phyloP scores from a whole-genome alignment of 2,329 filamentous ascomycete genomes.

The Decorospora gaudefroyi region DNA sequence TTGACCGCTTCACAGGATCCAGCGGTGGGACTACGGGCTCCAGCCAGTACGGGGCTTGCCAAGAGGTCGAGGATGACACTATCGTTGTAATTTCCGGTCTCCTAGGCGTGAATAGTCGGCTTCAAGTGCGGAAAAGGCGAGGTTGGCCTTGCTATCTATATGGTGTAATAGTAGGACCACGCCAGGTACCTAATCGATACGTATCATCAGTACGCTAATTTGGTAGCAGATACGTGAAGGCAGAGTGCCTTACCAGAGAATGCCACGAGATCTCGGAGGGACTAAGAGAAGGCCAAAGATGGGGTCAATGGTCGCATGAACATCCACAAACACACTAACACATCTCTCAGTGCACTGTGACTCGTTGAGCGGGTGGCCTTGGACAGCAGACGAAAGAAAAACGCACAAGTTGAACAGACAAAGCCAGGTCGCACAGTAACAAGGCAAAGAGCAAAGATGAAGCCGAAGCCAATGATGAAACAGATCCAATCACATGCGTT shows the following conservation, averaged over 20 bases:
- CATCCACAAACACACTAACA: conserved; percentile 42
- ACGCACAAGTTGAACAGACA: conserved; percentile 18
- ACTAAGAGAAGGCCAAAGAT: conserved; percentile 15
- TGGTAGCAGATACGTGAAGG: conserved; percentile 16
- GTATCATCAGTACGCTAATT: conserved; percentile 29
- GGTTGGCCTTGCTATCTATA: conserved; percentile 31
- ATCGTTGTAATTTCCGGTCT: conserved; percentile 9
- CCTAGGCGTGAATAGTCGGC: conserved; percentile 21
- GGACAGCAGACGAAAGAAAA: conserved; percentile 10
- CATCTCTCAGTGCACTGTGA: conserved; percentile 20
- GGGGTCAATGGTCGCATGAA: conserved; percentile 29
- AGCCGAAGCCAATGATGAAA: conserved; percentile 26
- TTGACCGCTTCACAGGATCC: conserved; percentile 29
- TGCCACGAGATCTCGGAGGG: conserved; percentile 34
- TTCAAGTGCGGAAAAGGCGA: conserved; percentile 13
- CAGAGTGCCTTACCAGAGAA: conserved; percentile 21
- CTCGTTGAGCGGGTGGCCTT: conserved; percentile 28
- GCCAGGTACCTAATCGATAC: conserved; percentile 18
- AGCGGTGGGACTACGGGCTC: conserved; percentile 25
- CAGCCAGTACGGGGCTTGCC: conserved; percentile 9
- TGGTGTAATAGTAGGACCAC: conserved; percentile 15
- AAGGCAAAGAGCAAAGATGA: conserved; percentile 23
- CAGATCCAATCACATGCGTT: conserved; percentile 9
- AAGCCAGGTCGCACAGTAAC: conserved; percentile 11
- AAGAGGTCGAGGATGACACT: conserved; percentile 6